Evolutionary conservation across 768 basidiomycete genomes (phyloP).

Genomic region (Mycena albidolilacea): DNA sequence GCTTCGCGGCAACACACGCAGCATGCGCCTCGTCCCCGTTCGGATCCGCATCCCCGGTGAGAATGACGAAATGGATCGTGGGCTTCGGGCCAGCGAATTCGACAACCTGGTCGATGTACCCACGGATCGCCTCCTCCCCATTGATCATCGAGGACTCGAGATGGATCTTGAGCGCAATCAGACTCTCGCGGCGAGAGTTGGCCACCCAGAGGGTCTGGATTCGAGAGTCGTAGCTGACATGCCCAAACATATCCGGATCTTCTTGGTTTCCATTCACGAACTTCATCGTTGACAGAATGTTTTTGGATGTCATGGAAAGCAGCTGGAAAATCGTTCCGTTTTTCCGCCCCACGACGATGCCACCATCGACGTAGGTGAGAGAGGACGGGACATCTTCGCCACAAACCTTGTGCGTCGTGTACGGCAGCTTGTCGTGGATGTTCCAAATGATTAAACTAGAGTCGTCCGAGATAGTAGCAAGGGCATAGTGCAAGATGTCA

Average conservation of each 20-base stretch:
- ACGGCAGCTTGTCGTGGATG: constrained; percentile 81
- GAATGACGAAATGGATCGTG: constrained; percentile 91
- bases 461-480: constrained; percentile 88
- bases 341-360: constrained; percentile 87
- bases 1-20: constrained; percentile 86
- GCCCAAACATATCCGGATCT: constrained; percentile 90
- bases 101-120: constrained; percentile 84
- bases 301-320: constrained; percentile 80
- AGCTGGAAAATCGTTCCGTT: constrained; percentile 90
- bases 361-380: constrained; percentile 87
- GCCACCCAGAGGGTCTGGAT: constrained; percentile 93
- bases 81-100: constrained; percentile 89
- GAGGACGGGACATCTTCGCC: constrained; percentile 89
- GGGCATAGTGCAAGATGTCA: constrained; percentile 80
- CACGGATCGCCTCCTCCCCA: constrained; percentile 74
- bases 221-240: constrained; percentile 86
- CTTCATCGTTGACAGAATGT: constrained; percentile 82
- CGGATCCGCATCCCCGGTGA: constrained; percentile 88
- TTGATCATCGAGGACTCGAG: constrained; percentile 73
- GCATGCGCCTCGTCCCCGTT: constrained; percentile 87
- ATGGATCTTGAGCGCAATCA: constrained; percentile 84
- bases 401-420: constrained; percentile 81
- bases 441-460: constrained; percentile 89
- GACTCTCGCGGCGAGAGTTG: constrained; percentile 86
- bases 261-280: constrained; percentile 81